Evolutionary conservation across 2,329 filamentous ascomycete species (phyloP), one percentile per base, ranked within the genome.

Genomic region (Epichloe amarillans): DNA sequence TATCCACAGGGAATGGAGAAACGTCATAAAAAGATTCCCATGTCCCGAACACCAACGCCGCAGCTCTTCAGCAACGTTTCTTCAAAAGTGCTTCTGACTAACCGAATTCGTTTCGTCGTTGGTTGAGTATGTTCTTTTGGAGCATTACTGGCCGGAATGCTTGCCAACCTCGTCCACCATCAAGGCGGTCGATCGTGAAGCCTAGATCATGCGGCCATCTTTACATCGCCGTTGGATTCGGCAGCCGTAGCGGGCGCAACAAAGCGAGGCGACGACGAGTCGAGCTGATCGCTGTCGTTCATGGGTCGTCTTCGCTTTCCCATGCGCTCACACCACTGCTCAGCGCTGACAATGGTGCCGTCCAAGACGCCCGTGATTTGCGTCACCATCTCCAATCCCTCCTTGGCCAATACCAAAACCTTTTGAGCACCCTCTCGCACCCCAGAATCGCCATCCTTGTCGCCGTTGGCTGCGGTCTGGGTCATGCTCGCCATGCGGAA

Each of bases 381-480:
- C 1, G 82, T 79, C 76, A 97, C 89, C 84, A 97, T 95, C 58
- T 96, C 89, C 14, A 97, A 73, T 0, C 90, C 88, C 64, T 97
- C 91, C 60, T 85, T 86, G 6, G 91, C 91, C 48, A 97, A 80
- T 1, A 93, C 81, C 12, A 97, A 71, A 51, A 94, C 89, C 40
- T 85, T 77, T 58, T 89, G 84, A 0, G 88, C 89, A 48, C 75
- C 74, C 26, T 82, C 76, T 19, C 65, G 62, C 10, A 69, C 54
- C 15, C 64, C 64, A 8, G 62, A 63, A 46, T 71, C 69, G 45
- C 60, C 64, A 43, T 68, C 64, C 51, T 64, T 63, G 46, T 61
- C 54, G 56, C 54, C 54, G 26, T 60, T 57, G 23, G 66, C 62
- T 2, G 53, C 46, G 36, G 54, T 52, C 36, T 56, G 60, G 2